Conservation (phyloP, 2,329 filamentous ascomycete genomes). For the Fusarium coicis region DNA sequence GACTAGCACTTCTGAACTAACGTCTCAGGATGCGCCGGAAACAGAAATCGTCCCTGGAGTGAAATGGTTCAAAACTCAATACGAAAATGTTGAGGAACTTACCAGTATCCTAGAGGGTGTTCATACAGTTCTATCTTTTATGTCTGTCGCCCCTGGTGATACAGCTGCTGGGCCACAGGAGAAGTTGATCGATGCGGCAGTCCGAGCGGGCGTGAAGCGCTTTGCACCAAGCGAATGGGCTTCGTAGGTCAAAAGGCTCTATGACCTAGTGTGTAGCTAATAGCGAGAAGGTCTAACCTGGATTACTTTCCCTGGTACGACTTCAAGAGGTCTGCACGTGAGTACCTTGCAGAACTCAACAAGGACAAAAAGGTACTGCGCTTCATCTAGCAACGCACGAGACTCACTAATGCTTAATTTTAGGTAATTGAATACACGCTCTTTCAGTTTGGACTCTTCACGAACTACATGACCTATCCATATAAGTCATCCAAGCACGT, state of each 20-base stretch:
- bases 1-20: background rate
- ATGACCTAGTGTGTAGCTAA: background rate
- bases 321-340: constrained; percentile 58
- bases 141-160: constrained; percentile 47
- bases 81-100: constrained; percentile 50
- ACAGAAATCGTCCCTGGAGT: constrained; percentile 9
- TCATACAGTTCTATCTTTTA: constrained; percentile 65
- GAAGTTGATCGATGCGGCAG: constrained; percentile 65
- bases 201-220: constrained; percentile 67
- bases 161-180: constrained; percentile 44
- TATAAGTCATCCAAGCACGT: constrained; percentile 59
- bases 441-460: constrained; percentile 65
- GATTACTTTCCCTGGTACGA: constrained; percentile 29
- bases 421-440: constrained; percentile 66
- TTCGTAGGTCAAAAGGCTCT: constrained; percentile 44
- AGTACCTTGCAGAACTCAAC: constrained; percentile 64
- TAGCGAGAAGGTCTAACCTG: background rate
- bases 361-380: constrained; percentile 53
- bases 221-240: constrained; percentile 71
- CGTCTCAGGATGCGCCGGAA: constrained; percentile 12
- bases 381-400: fast-evolving
- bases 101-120: constrained; percentile 54
- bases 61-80: constrained; percentile 40
- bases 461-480: constrained; percentile 65
- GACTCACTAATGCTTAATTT: fast-evolving